Evolutionary conservation across 192 early-diverging fungal species (phyloP).

Genomic region (Coemansia asiatica): DNA sequence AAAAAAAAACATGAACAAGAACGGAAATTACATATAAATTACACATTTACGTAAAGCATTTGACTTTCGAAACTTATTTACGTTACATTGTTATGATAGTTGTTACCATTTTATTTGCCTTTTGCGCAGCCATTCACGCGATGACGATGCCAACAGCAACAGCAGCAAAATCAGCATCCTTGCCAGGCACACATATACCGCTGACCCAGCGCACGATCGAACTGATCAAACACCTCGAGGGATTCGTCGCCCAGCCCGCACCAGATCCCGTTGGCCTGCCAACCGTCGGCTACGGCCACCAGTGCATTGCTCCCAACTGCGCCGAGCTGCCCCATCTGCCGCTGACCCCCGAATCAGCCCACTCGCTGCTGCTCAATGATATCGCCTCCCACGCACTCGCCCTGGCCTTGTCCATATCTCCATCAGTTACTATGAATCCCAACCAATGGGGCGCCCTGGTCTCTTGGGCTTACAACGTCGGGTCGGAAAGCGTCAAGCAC

Average conservation of each 20-base stretch:
- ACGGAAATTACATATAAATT: too few relatives aligned
- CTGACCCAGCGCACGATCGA: slow-evolving; percentile 9
- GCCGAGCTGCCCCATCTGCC: slow-evolving; percentile 19
- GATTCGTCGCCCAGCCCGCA: slow-evolving; percentile 24
- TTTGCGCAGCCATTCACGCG: too few relatives aligned
- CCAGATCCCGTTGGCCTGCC: slow-evolving; percentile 48
- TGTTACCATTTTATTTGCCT: too few relatives aligned
- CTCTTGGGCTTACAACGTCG: slow-evolving; percentile 1
- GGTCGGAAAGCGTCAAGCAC: not conserved
- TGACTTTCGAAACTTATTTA: too few relatives aligned
- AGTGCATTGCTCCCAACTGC: slow-evolving; percentile 27
- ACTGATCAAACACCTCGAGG: slow-evolving; percentile 40
- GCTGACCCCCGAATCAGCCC: slow-evolving; percentile 16
- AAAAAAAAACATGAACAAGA: too few relatives aligned
- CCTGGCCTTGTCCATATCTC: slow-evolving; percentile 4
- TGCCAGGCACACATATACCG: not conserved
- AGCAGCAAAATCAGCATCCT: not conserved
- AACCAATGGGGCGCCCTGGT: slow-evolving; percentile 41
- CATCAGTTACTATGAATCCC: slow-evolving; percentile 12
- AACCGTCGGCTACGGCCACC: slow-evolving; percentile 50
- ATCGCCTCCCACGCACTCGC: slow-evolving; percentile 15
- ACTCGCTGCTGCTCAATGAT: slow-evolving; percentile 31
- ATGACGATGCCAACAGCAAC: too few relatives aligned
- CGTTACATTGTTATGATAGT: too few relatives aligned
- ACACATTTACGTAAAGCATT: too few relatives aligned